phyloP scores from a whole-genome alignment of 768 basidiomycete genomes.

The Serendipita indica region DNA sequence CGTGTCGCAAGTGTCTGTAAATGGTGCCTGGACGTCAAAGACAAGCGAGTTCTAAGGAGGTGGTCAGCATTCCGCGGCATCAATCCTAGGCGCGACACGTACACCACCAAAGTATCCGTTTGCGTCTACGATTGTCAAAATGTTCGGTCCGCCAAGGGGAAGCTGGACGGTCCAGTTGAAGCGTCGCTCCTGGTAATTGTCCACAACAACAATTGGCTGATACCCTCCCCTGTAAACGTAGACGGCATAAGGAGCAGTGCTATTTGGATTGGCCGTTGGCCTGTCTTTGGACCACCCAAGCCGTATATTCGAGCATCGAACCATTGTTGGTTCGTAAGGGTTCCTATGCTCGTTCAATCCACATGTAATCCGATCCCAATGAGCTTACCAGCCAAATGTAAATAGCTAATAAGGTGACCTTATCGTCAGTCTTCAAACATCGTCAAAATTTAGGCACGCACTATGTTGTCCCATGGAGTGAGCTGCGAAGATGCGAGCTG shows the following conservation, averaged over 20 bases:
- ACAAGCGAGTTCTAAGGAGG: slow-evolving; percentile 6
- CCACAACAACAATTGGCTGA: background rate
- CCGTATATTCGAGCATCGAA: background rate
- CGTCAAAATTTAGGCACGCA: background rate
- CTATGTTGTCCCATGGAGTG: background rate
- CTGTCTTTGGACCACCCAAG: background rate
- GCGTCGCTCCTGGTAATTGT: background rate
- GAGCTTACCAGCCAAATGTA: background rate
- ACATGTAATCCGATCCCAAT: no score
- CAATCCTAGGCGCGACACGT: background rate
- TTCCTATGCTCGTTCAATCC: background rate
- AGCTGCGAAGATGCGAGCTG: background rate
- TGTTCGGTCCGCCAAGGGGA: background rate
- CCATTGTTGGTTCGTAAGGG: background rate
- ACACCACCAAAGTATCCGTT: slow-evolving; percentile 3
- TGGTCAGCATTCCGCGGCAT: background rate
- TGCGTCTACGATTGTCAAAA: background rate
- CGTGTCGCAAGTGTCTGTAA: background rate
- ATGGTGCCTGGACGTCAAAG: background rate
- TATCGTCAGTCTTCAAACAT: background rate
- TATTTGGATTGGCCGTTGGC: background rate
- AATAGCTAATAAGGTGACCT: background rate
- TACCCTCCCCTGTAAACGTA: background rate
- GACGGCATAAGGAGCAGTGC: background rate
- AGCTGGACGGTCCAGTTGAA: slow-evolving; percentile 1